These are phyloP conservation scores for Condylostoma magnum DNA, from an alignment of 169 alveolate genomes.

Conservation along the genomic window DNA sequence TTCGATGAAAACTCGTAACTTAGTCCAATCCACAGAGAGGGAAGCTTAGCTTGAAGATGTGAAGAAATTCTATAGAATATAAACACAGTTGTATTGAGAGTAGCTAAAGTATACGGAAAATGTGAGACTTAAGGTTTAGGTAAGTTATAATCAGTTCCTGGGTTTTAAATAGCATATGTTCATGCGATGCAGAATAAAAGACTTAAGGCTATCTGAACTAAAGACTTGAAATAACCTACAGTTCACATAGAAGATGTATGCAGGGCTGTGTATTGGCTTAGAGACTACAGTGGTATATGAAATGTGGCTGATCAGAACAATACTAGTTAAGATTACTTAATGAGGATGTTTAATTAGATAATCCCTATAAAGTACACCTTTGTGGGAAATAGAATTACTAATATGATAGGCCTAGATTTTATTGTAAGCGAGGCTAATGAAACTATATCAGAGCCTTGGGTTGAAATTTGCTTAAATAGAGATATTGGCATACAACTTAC, in stretches of 20 bases:
- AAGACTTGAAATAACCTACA: neutral
- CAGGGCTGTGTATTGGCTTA: neutral
- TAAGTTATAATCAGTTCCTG: neutral
- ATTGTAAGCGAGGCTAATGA: slow-evolving; percentile 18
- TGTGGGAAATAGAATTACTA: neutral
- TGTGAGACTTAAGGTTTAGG: slow-evolving; percentile 5
- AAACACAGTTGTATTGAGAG: neutral
- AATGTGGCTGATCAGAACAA: slow-evolving; percentile 1
- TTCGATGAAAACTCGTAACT: neutral
- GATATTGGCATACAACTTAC: slow-evolving; percentile 6
- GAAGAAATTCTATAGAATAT: slow-evolving; percentile 7
- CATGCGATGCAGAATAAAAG: neutral
- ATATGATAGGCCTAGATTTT: slow-evolving; percentile 3
- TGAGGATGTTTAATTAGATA: neutral
- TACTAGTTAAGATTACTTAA: slow-evolving; percentile 18
- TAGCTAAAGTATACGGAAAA: slow-evolving; percentile 14
- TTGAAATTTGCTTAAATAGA: neutral
- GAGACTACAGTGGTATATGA: slow-evolving; percentile 5
- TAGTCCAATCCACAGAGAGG: slow-evolving; percentile 13
- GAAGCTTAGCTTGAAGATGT: neutral
- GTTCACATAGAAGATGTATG: slow-evolving; percentile 4
- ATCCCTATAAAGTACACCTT: neutral
- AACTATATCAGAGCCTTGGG: slow-evolving; percentile 22
- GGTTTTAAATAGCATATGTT: too few species aligned
- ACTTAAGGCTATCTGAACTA: slow-evolving; percentile 8